Evolutionary conservation across 1,139 yeast genomes (phyloP).

Genomic region (Protomyces inundatus): DNA sequence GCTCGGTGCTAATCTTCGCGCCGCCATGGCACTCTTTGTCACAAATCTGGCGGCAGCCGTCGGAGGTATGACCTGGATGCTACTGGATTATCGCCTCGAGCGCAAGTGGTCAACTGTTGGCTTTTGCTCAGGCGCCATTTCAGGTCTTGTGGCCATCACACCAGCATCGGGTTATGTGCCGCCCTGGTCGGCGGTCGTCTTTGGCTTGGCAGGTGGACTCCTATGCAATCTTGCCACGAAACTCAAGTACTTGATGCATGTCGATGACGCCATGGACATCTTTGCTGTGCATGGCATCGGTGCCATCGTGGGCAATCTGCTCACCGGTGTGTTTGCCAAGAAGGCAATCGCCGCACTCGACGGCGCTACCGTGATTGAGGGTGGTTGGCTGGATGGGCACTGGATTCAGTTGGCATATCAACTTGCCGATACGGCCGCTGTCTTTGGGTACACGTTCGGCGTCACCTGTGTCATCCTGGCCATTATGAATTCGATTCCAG

Average conservation of each 20-base stretch:
- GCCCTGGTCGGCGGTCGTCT: constrained; percentile 75
- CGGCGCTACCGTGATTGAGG: constrained; percentile 57
- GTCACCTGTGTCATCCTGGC: constrained; percentile 68
- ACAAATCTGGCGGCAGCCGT: constrained; percentile 88
- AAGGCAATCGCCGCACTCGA: constrained; percentile 77
- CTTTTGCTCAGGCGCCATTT: constrained; percentile 85
- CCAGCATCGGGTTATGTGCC: constrained; percentile 98
- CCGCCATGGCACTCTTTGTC: constrained; percentile 88
- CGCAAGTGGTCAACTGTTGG: constrained; percentile 95
- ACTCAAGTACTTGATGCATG: constrained; percentile 61
- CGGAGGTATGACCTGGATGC: constrained; percentile 92
- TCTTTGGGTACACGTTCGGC: constrained; percentile 73
- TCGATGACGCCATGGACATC: constrained; percentile 95
- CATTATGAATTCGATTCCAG: constrained; percentile 71
- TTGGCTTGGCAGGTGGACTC: constrained; percentile 77
- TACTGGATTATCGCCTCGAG: constrained; percentile 74
- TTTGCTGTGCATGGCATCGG: constrained; percentile 93
- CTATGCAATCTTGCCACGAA: constrained; percentile 90
- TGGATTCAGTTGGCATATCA: constrained; percentile 88
- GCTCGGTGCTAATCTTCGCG: constrained; percentile 83
- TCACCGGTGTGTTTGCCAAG: constrained; percentile 91
- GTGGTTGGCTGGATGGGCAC: constrained; percentile 95
- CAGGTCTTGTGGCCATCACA: constrained; percentile 92
- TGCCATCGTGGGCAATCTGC: constrained; percentile 73
- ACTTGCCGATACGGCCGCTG: constrained; percentile 74